Evolutionary conservation across 2,329 filamentous ascomycete genomes (phyloP).

Genomic region (Alternaria novae-zelandiae): DNA sequence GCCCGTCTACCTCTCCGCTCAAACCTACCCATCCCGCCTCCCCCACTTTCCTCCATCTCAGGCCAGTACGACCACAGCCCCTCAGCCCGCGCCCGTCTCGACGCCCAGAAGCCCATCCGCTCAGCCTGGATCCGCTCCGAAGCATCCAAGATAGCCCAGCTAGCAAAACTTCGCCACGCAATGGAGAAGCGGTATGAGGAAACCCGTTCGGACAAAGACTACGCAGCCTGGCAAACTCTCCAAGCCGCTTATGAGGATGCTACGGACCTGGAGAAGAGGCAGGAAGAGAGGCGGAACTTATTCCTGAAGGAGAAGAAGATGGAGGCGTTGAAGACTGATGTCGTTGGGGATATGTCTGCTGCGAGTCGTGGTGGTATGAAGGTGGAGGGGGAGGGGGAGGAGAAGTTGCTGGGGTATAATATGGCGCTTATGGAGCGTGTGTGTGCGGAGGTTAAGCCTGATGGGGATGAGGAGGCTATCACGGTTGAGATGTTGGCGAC

Average conservation of each 20-base stretch:
- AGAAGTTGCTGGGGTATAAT: slow-evolving; percentile 16
- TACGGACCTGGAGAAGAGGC: slow-evolving; percentile 18
- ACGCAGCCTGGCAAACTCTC: slow-evolving; percentile 1
- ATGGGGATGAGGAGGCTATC: slow-evolving; percentile 1
- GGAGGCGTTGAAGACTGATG: slow-evolving; percentile 17
- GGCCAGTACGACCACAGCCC: neutral
- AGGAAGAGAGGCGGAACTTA: slow-evolving; percentile 24
- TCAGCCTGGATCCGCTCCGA: slow-evolving; percentile 22
- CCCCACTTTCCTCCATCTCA: neutral
- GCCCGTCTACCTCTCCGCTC: neutral
- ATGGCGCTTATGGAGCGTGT: slow-evolving; percentile 32
- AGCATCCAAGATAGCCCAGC: slow-evolving; percentile 10
- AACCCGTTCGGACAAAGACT: slow-evolving; percentile 2
- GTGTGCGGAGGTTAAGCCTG: slow-evolving; percentile 15
- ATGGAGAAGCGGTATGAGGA: neutral
- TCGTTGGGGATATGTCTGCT: slow-evolving; percentile 11
- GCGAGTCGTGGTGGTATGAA: neutral
- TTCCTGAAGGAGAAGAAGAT: slow-evolving; percentile 18
- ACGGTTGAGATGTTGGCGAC: slow-evolving; percentile 6
- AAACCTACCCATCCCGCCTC: slow-evolving; percentile 7
- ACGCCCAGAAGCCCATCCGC: slow-evolving; percentile 12
- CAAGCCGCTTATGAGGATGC: neutral
- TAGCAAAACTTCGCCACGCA: neutral
- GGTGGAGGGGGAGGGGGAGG: neutral
- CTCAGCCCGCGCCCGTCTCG: neutral